Percentiles rank a stretch among this genome's conserved stretches.
phyloP scores from a whole-genome alignment of 1,139 yeast species.

The Scheffersomyces insectosa region DNA sequence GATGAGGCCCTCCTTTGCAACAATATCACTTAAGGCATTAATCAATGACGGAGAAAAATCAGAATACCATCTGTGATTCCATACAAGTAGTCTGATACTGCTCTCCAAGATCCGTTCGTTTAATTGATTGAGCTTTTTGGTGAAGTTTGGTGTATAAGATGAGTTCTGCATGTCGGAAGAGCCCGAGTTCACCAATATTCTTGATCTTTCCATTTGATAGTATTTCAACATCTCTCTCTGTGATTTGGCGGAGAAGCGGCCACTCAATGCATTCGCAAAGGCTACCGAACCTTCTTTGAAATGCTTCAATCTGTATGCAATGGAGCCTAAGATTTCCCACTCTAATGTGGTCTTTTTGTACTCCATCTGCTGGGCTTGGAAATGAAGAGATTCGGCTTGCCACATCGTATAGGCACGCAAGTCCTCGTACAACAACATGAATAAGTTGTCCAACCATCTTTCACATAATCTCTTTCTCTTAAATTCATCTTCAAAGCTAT shows the following conservation, averaged over 20 bases:
- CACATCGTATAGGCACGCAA: constrained; percentile 82
- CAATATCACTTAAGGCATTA: constrained; percentile 55
- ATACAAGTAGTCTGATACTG: constrained; percentile 75
- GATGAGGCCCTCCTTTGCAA: constrained; percentile 74
- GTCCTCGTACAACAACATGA: constrained; percentile 86
- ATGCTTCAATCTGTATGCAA: constrained; percentile 78
- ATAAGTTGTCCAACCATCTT: constrained; percentile 89
- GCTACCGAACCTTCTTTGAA: constrained; percentile 82
- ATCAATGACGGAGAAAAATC: constrained; percentile 78
- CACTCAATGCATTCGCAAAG: constrained; percentile 71
- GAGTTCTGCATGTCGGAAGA: constrained; percentile 13
- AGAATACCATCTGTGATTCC: constrained; percentile 98
- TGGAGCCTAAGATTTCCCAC: constrained; percentile 89
- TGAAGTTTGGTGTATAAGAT: constrained; percentile 28
- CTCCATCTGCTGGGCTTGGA: constrained; percentile 70
- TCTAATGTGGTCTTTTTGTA: constrained; percentile 81
- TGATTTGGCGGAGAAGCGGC: constrained; percentile 80
- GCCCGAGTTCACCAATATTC: constrained; percentile 29
- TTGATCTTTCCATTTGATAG: constrained; percentile 52
- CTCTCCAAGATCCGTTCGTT: constrained; percentile 69
- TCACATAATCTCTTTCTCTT: constrained; percentile 85
- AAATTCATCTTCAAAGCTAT: constrained; percentile 39
- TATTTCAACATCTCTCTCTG: constrained; percentile 72
- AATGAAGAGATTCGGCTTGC: constrained; percentile 78
- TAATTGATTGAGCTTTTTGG: constrained; percentile 48